A percentile compares a stretch with the other conserved stretches of the same genome.
Evolutionary conservation across 768 basidiomycete genomes (phyloP).

Genomic region (Chalciporus sphaerocephalus): DNA sequence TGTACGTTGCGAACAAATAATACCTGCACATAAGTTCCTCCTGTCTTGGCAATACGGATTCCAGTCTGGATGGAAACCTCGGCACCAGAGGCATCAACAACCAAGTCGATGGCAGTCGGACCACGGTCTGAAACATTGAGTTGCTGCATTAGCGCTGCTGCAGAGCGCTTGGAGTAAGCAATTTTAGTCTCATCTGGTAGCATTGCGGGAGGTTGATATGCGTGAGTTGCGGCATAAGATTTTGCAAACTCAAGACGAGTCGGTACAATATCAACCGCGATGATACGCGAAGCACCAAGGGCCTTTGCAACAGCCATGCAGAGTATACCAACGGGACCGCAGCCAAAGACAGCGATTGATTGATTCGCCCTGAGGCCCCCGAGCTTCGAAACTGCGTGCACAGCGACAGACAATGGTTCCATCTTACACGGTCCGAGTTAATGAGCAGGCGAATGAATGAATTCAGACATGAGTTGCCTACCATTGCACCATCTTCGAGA

Average conservation of each 20-base stretch:
- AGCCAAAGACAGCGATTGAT: conserved; percentile 81
- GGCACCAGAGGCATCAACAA: conserved; percentile 90
- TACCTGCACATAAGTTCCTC: conserved; percentile 73
- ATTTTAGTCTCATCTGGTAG: conserved; percentile 61
- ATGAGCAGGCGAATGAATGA: conserved; percentile 1
- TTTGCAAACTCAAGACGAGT: conserved; percentile 84
- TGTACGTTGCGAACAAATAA: conserved; percentile 6
- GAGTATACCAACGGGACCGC: conserved; percentile 82
- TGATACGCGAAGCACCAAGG: conserved; percentile 76
- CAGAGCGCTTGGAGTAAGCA: conserved; percentile 70
- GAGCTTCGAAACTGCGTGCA: conserved; percentile 81
- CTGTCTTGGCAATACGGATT: conserved; percentile 66
- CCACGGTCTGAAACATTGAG: conserved; percentile 74
- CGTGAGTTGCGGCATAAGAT: conserved; percentile 75
- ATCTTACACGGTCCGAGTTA: conserved; percentile 47
- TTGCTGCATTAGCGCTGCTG: conserved; percentile 56
- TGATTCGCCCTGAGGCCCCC: conserved; percentile 70
- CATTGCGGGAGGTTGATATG: conserved; percentile 58
- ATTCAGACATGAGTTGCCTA: conserved; percentile 25
- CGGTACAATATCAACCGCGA: conserved; percentile 78
- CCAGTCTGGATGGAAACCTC: conserved; percentile 90
- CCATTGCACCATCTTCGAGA: conserved; percentile 94
- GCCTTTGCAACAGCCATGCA: conserved; percentile 97
- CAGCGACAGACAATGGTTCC: conserved; percentile 89
- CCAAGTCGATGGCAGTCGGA: conserved; percentile 68